These are phyloP conservation scores for Eustoma russellianum DNA, from an alignment of 257 asterid species.

Conservation along the genomic window DNA sequence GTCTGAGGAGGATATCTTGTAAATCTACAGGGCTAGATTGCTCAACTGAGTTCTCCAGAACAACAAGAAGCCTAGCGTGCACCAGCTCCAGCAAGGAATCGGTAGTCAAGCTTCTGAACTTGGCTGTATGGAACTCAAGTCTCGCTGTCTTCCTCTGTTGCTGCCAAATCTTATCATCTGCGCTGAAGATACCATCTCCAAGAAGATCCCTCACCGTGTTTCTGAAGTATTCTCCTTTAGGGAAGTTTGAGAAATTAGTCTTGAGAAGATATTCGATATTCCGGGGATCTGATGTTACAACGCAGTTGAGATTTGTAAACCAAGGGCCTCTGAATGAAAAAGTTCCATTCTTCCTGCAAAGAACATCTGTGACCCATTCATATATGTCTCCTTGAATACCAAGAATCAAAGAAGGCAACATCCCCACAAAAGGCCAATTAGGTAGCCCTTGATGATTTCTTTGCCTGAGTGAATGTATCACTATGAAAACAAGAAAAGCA, in stretches of 20 bases:
- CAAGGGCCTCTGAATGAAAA: slow-evolving; percentile 71
- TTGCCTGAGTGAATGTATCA: slow-evolving; percentile 39
- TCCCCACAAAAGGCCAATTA: slow-evolving; percentile 76
- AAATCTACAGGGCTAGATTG: slow-evolving; percentile 35
- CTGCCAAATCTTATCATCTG: slow-evolving; percentile 71
- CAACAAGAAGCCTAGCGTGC: slow-evolving; percentile 59
- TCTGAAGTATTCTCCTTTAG: slow-evolving; percentile 65
- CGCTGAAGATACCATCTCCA: slow-evolving; percentile 83
- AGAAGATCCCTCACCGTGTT: slow-evolving; percentile 58
- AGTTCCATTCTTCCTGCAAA: slow-evolving; percentile 48
- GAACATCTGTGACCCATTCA: slow-evolving; percentile 66
- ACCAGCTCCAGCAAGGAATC: slow-evolving; percentile 74
- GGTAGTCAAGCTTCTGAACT: slow-evolving; percentile 55
- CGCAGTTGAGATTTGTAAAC: slow-evolving; percentile 77
- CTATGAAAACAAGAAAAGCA: slow-evolving; percentile 42
- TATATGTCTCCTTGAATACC: slow-evolving; percentile 53
- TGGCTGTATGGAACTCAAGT: slow-evolving; percentile 75
- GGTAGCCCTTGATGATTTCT: slow-evolving; percentile 45
- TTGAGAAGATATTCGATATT: slow-evolving; percentile 80
- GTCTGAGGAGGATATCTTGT: slow-evolving; percentile 66
- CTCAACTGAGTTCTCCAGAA: slow-evolving; percentile 39
- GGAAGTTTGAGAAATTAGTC: slow-evolving; percentile 65
- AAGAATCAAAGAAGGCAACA: slow-evolving; percentile 68
- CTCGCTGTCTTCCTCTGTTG: slow-evolving; percentile 80
- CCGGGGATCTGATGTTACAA: slow-evolving; percentile 71